A percentile compares a stretch with the other conserved stretches of the same genome.
Evolutionary conservation across 345 rosid species (phyloP).

Genomic region (Theobroma cacao): DNA sequence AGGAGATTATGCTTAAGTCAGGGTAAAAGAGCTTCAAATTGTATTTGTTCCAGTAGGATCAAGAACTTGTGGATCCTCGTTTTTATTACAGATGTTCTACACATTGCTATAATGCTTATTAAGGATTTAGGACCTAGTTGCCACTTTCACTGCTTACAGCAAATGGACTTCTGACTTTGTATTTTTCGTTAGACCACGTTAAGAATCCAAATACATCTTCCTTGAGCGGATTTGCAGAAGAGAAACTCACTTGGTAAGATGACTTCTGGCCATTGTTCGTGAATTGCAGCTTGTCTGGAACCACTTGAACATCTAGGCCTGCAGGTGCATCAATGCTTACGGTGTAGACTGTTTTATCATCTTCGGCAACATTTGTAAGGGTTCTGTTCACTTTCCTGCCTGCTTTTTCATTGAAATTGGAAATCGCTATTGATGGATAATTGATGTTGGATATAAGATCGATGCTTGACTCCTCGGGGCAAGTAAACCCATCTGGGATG

Average conservation of each 20-base stretch:
- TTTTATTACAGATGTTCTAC: background rate
- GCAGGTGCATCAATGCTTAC: slow-evolving; percentile 31
- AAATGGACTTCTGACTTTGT: slow-evolving; percentile 56
- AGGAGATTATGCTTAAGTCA: background rate
- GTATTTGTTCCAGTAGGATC: background rate
- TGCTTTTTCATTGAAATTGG: slow-evolving; percentile 34
- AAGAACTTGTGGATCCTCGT: background rate
- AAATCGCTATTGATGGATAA: slow-evolving; percentile 73
- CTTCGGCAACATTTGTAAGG: slow-evolving; percentile 63
- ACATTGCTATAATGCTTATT: background rate
- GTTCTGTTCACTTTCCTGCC: slow-evolving; percentile 48
- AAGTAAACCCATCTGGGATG: slow-evolving; percentile 45
- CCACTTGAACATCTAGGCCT: slow-evolving; percentile 35
- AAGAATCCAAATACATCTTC: slow-evolving; percentile 62
- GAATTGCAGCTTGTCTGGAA: slow-evolving; percentile 49
- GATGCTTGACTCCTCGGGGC: slow-evolving; percentile 43
- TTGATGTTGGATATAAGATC: slow-evolving; percentile 59
- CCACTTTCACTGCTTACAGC: slow-evolving; percentile 33
- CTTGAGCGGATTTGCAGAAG: slow-evolving; percentile 20
- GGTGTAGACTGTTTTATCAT: slow-evolving; percentile 38
- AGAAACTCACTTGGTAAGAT: slow-evolving; percentile 45
- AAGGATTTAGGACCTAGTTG: background rate
- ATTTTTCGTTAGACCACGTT: slow-evolving; percentile 54
- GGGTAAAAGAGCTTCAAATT: background rate
- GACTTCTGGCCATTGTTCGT: slow-evolving; percentile 40